Evolutionary conservation across 352 stramenopile species (phyloP), one percentile per base, ranked within the genome.

Genomic region (Pythium phragmitis): DNA sequence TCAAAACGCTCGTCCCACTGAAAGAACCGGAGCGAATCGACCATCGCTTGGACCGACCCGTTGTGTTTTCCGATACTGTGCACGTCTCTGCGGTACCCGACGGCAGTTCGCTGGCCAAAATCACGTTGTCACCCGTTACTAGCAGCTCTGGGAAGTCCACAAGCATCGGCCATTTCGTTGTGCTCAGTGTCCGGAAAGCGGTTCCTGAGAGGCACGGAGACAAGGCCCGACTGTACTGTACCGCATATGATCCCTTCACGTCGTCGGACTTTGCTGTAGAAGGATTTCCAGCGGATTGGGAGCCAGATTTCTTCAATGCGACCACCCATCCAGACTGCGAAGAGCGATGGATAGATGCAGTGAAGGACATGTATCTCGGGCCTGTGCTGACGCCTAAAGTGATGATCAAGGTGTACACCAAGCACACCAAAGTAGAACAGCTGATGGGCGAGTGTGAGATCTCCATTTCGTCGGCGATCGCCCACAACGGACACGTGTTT

Each of bases 31-130:
- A 77, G 14, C 47, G 49, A 11, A 78, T 64, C 7, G 73, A 87
- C 48, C 58, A 74, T 41, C 79, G 84, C 7, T 76, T 92, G 23
- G 86, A 93, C 47, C 75, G 79, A 13, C 76, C 80, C 0, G 65
- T 95, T 1, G 72, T 95, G 13, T 95, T 88, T 64, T 89, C 82
- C 0, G 86, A 95, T 57, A 95, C 85, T 0, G 75, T 92, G 33
- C 77, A 85, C 39, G 68, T 92, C 7, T 75, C 77, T 0, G 60
- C 74, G 6, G 56, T 81, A 16, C 82, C 82, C 26, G 72, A 77
- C 43, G 75, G 67, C 3, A 60, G 65, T 16, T 60, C 70, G 16
- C 70, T 67, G 1, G 76, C 84, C 16, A 68, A 70, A 39, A 86
- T 90, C 9, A 71, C 69, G 4, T 92, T 93, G 14, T 67, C 81